phyloP scores from a whole-genome alignment of 2,329 filamentous ascomycete species.

The Fusarium domesticum region DNA sequence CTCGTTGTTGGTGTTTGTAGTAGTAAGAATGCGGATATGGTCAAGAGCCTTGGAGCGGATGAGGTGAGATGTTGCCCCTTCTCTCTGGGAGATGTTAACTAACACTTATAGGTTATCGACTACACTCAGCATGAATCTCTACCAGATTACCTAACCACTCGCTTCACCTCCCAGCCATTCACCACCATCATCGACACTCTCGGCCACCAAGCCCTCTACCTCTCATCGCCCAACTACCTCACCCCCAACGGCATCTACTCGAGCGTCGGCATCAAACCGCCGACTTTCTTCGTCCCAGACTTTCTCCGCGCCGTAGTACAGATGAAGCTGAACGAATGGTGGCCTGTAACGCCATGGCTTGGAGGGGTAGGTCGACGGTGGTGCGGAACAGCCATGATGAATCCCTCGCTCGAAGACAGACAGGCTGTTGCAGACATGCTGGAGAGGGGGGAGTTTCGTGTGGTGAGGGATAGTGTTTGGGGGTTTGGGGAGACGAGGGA shows the following conservation, averaged over 20 bases:
- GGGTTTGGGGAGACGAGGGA: conserved; percentile 36
- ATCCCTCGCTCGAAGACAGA: conserved; percentile 32
- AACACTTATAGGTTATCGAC: conserved; percentile 37
- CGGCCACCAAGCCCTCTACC: conserved; percentile 47
- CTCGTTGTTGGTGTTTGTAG: conserved; percentile 49
- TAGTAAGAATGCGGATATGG: conserved; percentile 43
- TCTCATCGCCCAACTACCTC: conserved; percentile 39
- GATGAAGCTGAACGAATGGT: conserved; percentile 40
- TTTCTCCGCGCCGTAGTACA: conserved; percentile 32
- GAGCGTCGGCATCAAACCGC: conserved; percentile 41
- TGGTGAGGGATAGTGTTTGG: conserved; percentile 38
- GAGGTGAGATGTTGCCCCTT: conserved; percentile 37
- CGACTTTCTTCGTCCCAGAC: conserved; percentile 29
- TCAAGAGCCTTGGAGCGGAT: conserved; percentile 46
- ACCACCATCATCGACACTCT: conserved; percentile 50
- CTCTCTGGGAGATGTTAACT: not conserved
- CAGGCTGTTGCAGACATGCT: conserved; percentile 35
- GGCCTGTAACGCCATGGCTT: conserved; percentile 36
- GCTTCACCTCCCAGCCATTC: conserved; percentile 34
- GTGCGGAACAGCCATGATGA: conserved; percentile 35
- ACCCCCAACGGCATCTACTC: conserved; percentile 38
- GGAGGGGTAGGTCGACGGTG: conserved; percentile 39
- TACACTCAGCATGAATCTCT: conserved; percentile 39
- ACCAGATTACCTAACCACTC: conserved; percentile 31
- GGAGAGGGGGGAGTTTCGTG: conserved; percentile 34